Conservation (phyloP, 148 eudicot genomes). For the Rhododendron ferrugineum region DNA sequence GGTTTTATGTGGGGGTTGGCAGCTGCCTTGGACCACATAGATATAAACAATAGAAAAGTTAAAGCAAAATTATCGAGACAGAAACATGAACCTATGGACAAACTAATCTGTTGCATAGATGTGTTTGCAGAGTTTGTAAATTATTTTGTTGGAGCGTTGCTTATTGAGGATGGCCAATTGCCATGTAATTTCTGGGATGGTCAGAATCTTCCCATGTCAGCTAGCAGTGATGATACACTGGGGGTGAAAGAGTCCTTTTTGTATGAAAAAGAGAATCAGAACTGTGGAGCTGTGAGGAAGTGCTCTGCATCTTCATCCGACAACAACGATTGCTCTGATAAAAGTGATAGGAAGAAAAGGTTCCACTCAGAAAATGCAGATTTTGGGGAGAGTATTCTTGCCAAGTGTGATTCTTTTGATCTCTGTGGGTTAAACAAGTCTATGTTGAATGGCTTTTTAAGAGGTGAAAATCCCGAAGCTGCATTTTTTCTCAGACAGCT, state of each 20-base stretch:
- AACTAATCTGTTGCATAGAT: slow-evolving; percentile 37
- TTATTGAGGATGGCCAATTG: slow-evolving; percentile 35
- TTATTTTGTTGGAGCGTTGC: slow-evolving; percentile 26
- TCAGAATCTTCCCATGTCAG: slow-evolving; percentile 17
- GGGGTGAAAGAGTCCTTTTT: slow-evolving; percentile 19
- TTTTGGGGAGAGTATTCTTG: slow-evolving; percentile 16
- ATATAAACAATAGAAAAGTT: slow-evolving; percentile 22
- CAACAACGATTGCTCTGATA: slow-evolving; percentile 12
- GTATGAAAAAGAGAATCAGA: slow-evolving; percentile 14
- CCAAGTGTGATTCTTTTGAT: slow-evolving; percentile 33
- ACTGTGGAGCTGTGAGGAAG: slow-evolving; percentile 16
- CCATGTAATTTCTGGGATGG: slow-evolving; percentile 13
- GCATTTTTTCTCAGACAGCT: slow-evolving; percentile 63
- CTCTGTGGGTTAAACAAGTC: slow-evolving; percentile 28
- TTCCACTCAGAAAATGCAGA: slow-evolving; percentile 20
- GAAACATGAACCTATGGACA: slow-evolving; percentile 31
- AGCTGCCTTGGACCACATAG: slow-evolving; percentile 38
- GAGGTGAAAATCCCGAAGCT: slow-evolving; percentile 65
- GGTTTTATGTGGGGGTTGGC: slow-evolving; percentile 71
- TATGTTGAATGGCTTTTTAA: slow-evolving; percentile 45
- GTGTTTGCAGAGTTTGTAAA: slow-evolving; percentile 33
- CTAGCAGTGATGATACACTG: slow-evolving; percentile 10
- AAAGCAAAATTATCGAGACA: slow-evolving; percentile 30
- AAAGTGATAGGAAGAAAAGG: slow-evolving; percentile 22
- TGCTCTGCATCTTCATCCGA: slow-evolving; percentile 16